A percentile compares a stretch with the other conserved stretches of the same genome.
phyloP scores from a whole-genome alignment of 768 basidiomycete species.

The Dendrothele bispora region DNA sequence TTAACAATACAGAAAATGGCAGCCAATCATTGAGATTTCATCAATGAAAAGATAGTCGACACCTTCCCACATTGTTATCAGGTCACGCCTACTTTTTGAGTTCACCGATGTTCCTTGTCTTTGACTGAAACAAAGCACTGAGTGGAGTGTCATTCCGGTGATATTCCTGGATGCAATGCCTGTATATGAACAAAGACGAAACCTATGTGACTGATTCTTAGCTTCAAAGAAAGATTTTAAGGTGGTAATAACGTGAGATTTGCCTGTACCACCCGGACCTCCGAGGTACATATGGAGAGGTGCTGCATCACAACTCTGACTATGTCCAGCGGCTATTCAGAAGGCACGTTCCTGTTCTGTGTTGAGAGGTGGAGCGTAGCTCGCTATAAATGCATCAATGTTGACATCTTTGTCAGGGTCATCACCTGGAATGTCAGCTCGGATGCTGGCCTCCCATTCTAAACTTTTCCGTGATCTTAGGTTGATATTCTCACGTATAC shows the following conservation, averaged over 20 bases:
- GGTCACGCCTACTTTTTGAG: not conserved
- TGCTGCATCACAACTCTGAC: not conserved
- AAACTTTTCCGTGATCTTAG: too few relatives aligned
- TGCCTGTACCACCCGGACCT: not conserved
- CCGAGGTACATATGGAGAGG: not conserved
- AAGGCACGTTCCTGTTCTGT: not conserved
- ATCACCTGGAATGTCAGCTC: too few relatives aligned
- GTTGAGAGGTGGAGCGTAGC: not conserved
- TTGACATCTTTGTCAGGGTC: too few relatives aligned
- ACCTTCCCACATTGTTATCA: conserved; percentile 3
- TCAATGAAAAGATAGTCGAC: conserved; percentile 3
- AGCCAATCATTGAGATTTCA: conserved; percentile 3
- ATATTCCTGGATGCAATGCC: conserved; percentile 10
- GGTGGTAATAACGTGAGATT: conserved; percentile 2
- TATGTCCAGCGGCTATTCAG: not conserved
- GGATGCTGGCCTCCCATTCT: too few relatives aligned
- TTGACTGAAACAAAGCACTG: not conserved
- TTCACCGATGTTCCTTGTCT: not conserved
- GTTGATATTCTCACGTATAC: too few relatives aligned
- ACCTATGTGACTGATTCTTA: not conserved
- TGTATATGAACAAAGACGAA: conserved; percentile 7
- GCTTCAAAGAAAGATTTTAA: conserved; percentile 2
- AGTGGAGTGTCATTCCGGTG: conserved; percentile 9
- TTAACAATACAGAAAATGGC: conserved; percentile 14
- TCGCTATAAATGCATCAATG: not conserved